These are phyloP conservation scores for Aspergillus ellipticus DNA, from an alignment of 495 filamentous ascomycete species.

Conservation along the genomic window DNA sequence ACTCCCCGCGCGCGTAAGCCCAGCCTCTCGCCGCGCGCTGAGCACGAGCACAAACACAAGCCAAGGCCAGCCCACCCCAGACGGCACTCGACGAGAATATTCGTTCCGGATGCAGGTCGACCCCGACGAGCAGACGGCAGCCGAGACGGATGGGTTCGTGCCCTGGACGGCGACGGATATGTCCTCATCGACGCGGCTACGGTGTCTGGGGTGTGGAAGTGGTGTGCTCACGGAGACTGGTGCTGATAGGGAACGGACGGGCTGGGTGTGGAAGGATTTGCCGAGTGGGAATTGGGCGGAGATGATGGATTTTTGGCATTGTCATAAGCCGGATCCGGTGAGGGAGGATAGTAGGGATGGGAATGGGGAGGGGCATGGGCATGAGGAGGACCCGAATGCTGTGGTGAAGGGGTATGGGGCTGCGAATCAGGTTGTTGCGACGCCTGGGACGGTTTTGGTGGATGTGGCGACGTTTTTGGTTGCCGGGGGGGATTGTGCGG, in stretches of 20 bases:
- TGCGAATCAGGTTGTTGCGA: slow-evolving; percentile 61
- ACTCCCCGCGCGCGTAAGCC: slow-evolving; percentile 61
- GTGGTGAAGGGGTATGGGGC: slow-evolving; percentile 72
- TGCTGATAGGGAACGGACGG: background rate
- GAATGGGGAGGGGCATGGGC: no score
- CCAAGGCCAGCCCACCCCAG: background rate
- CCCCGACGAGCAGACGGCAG: slow-evolving; percentile 25
- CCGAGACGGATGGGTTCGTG: slow-evolving; percentile 33
- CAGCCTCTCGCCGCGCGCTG: slow-evolving; percentile 25
- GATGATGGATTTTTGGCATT: slow-evolving; percentile 99
- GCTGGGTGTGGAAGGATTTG: slow-evolving; percentile 81
- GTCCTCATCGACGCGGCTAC: slow-evolving; percentile 46
- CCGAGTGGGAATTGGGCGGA: slow-evolving; percentile 98
- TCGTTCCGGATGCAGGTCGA: slow-evolving; percentile 71
- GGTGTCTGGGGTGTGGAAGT: slow-evolving; percentile 60
- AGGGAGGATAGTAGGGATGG: slow-evolving; percentile 9
- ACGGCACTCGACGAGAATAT: slow-evolving; percentile 20
- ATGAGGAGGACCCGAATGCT: slow-evolving; percentile 36
- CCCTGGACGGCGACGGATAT: slow-evolving; percentile 76
- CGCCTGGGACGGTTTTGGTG: slow-evolving; percentile 66
- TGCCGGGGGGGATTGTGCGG: slow-evolving; percentile 56
- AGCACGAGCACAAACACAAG: background rate
- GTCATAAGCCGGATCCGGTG: slow-evolving; percentile 74
- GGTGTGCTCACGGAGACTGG: background rate
- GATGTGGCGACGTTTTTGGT: slow-evolving; percentile 76